These are phyloP conservation scores for Lolium rigidum DNA, from an alignment of 176 grass and related monocot genomes.

Conservation along the genomic window DNA sequence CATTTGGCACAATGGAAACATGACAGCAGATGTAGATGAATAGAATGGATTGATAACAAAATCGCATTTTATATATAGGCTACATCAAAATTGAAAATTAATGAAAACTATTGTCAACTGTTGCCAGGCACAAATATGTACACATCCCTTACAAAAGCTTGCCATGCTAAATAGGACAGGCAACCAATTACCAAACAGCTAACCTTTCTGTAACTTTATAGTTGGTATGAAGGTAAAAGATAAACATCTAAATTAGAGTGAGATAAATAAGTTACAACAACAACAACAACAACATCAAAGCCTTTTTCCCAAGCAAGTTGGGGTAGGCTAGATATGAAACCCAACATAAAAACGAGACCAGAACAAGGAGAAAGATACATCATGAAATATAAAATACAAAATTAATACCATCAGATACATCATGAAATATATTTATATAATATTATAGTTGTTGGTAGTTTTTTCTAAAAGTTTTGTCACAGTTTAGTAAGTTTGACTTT, in stretches of 20 bases:
- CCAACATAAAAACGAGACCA: too few relatives aligned
- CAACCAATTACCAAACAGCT: not conserved
- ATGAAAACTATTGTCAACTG: not conserved
- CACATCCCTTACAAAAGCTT: not conserved
- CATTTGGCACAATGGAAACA: not conserved
- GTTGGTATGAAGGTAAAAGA: not conserved
- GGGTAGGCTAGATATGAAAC: too few relatives aligned
- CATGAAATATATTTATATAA: too few relatives aligned
- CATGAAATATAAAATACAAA: too few relatives aligned
- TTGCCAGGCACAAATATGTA: not conserved
- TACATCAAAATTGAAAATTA: not conserved
- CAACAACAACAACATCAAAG: too few relatives aligned
- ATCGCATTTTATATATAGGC: not conserved
- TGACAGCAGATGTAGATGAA: conserved; percentile 12
- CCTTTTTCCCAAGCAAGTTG: too few relatives aligned
- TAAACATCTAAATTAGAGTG: not conserved
- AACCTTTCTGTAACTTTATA: not conserved
- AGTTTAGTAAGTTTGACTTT: too few relatives aligned
- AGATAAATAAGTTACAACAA: not conserved
- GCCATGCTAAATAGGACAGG: not conserved
- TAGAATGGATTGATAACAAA: not conserved
- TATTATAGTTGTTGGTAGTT: too few relatives aligned
- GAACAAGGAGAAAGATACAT: too few relatives aligned
- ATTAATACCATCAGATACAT: too few relatives aligned
- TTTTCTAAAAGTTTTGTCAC: too few relatives aligned